Evolutionary conservation across 2,329 filamentous ascomycete species (phyloP).

Genomic region (Rhinocladiella similis): DNA sequence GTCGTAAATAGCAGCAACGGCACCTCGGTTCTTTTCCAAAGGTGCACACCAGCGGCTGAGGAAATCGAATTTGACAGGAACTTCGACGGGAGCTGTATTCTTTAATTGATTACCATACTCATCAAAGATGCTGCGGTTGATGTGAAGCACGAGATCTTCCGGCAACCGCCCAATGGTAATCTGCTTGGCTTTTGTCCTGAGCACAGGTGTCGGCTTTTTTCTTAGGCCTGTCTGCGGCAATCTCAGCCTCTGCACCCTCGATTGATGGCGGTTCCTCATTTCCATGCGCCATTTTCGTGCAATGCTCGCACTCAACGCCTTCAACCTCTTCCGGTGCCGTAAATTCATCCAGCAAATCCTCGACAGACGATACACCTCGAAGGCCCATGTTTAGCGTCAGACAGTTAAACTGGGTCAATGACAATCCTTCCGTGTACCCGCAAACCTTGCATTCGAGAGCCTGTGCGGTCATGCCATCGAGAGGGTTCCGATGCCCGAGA

Average conservation of each 20-base stretch:
- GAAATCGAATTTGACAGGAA: constrained; percentile 73
- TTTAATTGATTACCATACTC: constrained; percentile 77
- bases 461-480: constrained; percentile 86
- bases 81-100: constrained; percentile 76
- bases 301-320: constrained; percentile 88
- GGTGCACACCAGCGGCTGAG: constrained; percentile 61
- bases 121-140: constrained; percentile 91
- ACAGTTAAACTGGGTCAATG: constrained; percentile 91
- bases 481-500: constrained; percentile 64
- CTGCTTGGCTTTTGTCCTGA: constrained; percentile 85
- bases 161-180: constrained; percentile 81
- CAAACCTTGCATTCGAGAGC: constrained; percentile 84
- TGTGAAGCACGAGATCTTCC: constrained; percentile 76
- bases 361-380: constrained; percentile 67
- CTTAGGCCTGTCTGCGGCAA: not conserved
- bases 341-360: constrained; percentile 79
- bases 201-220: constrained; percentile 55
- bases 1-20: constrained; percentile 59
- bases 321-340: constrained; percentile 82
- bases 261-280: not conserved
- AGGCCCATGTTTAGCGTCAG: constrained; percentile 79
- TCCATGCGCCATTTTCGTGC: constrained; percentile 55
- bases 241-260: not conserved
- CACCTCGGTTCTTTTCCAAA: constrained; percentile 47
- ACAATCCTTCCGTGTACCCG: constrained; percentile 82